Evolutionary conservation across 768 basidiomycete genomes (phyloP), one percentile per base, ranked within the genome.

Genomic region (Leccinum arenicola): DNA sequence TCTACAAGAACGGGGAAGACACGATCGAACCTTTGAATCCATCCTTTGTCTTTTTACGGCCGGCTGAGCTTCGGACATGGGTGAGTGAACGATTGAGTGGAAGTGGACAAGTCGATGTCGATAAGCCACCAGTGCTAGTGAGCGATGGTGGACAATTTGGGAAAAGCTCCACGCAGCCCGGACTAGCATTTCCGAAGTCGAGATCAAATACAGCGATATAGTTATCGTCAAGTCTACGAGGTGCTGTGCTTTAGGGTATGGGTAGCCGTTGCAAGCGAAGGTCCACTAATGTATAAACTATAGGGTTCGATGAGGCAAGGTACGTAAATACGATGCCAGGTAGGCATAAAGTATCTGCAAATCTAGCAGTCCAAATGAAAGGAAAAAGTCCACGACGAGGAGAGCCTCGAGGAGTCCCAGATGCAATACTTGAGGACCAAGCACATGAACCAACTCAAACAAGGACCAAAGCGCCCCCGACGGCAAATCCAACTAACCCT

Each of bases 391-490:
- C 61, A 50, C 48, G 53, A 54, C 55, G 51, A 38, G 59, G 29
- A 59, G 49, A 57, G 50, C n/a, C 52, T 54, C 29, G 47, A 33
- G 27, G 55, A 50, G 59, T 58, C 54, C 64, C 45, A 29, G 49
- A 61, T 61, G 60, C 48, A 56, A 58, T 21, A 57, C 19, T 23
- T 21, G 50, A 47, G 25, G 56, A 50, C 35, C 25, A 59, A 60
- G 57, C 19, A 52, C 50, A 48, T 8, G 49, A 47, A 48, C 57
- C 15, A 58, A 51, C 49, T 70, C 77, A 85, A 58, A 80, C 66
- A 33, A 79, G 69, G 56, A 81, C 70, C 66, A 85, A 62, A 29
- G 69, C 78, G 4, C 80, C 84, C 31, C 82, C 84, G 21, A 84
- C 70, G 11, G 77, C 70, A n/a, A 80, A 68, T 5, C 77, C 82